A percentile compares a stretch with the other conserved stretches of the same genome.
Conservation (phyloP, 2,329 filamentous ascomycete species). For the Ophiostoma fasciatum region DNA sequence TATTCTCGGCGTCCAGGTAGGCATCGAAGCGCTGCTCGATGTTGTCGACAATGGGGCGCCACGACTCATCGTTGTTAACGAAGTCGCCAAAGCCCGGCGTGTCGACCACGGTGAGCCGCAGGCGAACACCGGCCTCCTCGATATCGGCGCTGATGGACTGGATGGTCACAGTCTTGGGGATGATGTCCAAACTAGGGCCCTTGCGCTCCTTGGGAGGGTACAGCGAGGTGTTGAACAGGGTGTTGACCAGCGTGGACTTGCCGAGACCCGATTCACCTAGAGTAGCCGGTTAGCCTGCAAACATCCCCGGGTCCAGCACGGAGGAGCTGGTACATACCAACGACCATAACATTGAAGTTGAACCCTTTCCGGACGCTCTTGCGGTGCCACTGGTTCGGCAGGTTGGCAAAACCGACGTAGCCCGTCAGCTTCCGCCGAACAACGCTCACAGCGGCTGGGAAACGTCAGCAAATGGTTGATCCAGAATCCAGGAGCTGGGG, state of each 20-base stretch:
- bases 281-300: not conserved
- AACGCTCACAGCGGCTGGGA: slow-evolving; percentile 49
- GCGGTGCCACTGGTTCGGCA: slow-evolving; percentile 99
- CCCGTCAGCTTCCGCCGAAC: slow-evolving; percentile 96
- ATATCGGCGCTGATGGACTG: slow-evolving; percentile 94
- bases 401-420: slow-evolving; percentile 96
- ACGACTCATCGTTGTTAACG: slow-evolving; percentile 99
- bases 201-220: slow-evolving; percentile 99
- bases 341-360: slow-evolving; percentile 99
- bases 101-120: slow-evolving; percentile 91
- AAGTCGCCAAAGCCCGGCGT: slow-evolving; percentile 98
- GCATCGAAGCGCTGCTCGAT: slow-evolving; percentile 98
- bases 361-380: slow-evolving; percentile 99
- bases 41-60: slow-evolving; percentile 98
- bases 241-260: slow-evolving; percentile 99
- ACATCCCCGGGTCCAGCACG: too few relatives aligned
- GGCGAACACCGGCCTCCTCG: slow-evolving; percentile 93
- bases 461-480: not conserved
- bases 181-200: slow-evolving; percentile 91
- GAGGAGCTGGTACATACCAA: slow-evolving; percentile 71
- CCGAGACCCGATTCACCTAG: slow-evolving; percentile 95
- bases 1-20: slow-evolving; percentile 98
- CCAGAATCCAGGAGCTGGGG: too few relatives aligned
- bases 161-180: slow-evolving; percentile 93
- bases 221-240: slow-evolving; percentile 96